phyloP scores from a whole-genome alignment of 139 green algal species.

The Chlorella vulgaris region DNA sequence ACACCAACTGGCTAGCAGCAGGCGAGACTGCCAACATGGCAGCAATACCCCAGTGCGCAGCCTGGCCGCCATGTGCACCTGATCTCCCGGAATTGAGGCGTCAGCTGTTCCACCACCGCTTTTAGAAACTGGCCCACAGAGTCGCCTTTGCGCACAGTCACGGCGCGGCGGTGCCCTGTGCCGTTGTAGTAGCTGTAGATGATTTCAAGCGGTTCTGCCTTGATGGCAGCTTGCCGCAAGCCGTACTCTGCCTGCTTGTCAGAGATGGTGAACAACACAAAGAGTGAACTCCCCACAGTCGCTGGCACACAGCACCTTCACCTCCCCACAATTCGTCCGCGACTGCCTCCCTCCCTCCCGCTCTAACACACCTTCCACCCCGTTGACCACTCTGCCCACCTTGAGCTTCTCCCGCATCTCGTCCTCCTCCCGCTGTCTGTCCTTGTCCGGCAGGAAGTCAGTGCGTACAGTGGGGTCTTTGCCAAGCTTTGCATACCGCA shows the following conservation, averaged over 20 bases:
- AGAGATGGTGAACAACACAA: no score
- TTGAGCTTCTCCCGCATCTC: conserved; percentile 80
- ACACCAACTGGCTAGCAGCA: neutral
- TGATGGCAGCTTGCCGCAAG: conserved; percentile 68
- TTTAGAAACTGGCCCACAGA: conserved; percentile 89
- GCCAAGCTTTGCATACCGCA: conserved; percentile 65
- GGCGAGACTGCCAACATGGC: neutral
- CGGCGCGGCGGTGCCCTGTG: conserved; percentile 74
- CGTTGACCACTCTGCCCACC: conserved; percentile 37
- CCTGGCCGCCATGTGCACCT: conserved; percentile 31
- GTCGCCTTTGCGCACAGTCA: conserved; percentile 71
- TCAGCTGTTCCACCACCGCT: conserved; percentile 85
- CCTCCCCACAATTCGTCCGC: no score
- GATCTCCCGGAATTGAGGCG: conserved; percentile 88
- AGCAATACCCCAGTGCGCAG: neutral
- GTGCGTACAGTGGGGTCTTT: conserved; percentile 87
- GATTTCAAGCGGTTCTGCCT: conserved; percentile 87
- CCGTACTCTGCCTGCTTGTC: conserved; percentile 14
- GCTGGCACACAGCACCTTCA: no score
- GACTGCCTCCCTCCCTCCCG: neutral
- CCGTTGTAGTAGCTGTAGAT: conserved; percentile 98
- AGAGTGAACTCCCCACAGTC: no score
- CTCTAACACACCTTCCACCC: neutral
- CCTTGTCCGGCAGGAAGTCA: conserved; percentile 91
- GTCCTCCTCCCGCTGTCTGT: conserved; percentile 79